phyloP scores from a whole-genome alignment of 2,329 filamentous ascomycete genomes.

The Phaeosphaeriaceae sp. region DNA sequence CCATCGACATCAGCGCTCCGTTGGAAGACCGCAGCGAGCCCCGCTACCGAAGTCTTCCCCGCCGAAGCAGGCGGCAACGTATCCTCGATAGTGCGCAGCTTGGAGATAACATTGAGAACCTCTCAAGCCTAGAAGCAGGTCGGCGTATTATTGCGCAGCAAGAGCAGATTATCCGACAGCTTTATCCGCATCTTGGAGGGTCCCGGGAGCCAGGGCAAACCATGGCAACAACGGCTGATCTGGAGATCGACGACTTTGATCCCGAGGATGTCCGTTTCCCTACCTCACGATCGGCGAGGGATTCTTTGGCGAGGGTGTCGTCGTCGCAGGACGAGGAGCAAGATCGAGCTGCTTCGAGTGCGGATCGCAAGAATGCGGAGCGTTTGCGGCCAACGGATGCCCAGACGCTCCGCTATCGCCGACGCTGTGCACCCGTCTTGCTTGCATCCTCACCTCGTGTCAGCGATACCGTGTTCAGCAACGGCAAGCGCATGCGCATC shows the following conservation, averaged over 20 bases:
- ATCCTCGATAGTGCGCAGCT: conserved; percentile 41
- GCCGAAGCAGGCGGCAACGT: conserved; percentile 49
- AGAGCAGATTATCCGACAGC: conserved; percentile 54
- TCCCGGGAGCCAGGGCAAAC: conserved; percentile 12
- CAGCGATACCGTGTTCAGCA: conserved; percentile 53
- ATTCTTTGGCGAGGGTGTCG: conserved; percentile 13
- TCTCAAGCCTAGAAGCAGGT: conserved; percentile 38
- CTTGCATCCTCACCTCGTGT: conserved; percentile 53
- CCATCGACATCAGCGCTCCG: conserved; percentile 72
- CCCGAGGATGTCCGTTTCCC: conserved; percentile 48
- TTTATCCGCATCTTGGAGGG: conserved; percentile 53
- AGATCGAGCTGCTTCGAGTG: conserved; percentile 21
- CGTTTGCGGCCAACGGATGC: conserved; percentile 35
- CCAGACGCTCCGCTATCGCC: conserved; percentile 54
- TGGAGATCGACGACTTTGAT: conserved; percentile 47
- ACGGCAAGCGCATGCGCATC: conserved; percentile 53
- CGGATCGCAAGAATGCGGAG: conserved; percentile 2
- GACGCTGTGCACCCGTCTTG: conserved; percentile 55
- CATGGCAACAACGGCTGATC: conserved; percentile 26
- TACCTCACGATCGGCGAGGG: conserved; percentile 20
- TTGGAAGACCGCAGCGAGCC: conserved; percentile 69
- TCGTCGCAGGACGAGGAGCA: conserved; percentile 31
- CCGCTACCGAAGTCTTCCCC: conserved; percentile 55
- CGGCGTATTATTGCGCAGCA: conserved; percentile 55
- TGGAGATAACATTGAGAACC: conserved; percentile 40